Evolutionary conservation across 2,329 filamentous ascomycete genomes (phyloP).

Genomic region (Talaromyces islandicus): DNA sequence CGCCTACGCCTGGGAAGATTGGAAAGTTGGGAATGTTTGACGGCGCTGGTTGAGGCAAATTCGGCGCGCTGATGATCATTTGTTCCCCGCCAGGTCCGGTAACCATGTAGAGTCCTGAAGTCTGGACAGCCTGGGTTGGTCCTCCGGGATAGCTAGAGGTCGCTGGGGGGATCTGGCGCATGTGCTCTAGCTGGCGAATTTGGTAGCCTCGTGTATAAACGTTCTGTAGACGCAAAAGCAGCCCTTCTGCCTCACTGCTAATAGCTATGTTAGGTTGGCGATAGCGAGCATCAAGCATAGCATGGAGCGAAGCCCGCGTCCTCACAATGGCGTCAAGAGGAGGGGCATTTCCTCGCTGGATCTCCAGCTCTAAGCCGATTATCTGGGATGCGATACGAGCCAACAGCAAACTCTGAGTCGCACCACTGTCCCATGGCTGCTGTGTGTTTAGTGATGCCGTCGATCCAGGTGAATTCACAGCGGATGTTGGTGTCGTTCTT

Average conservation of each 20-base stretch:
- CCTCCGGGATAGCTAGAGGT: not conserved
- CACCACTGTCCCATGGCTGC: not conserved
- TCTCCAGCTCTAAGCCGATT: conserved; percentile 21
- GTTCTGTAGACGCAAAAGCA: conserved; percentile 25
- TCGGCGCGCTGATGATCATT: conserved; percentile 37
- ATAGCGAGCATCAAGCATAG: conserved; percentile 27
- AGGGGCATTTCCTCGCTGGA: conserved; percentile 23
- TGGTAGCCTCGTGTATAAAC: conserved; percentile 26
- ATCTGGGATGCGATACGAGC: conserved; percentile 13
- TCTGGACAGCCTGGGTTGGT: not conserved
- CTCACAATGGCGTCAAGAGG: conserved; percentile 24
- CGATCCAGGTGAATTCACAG: not conserved
- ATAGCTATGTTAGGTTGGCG: conserved; percentile 18
- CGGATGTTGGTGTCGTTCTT: not conserved
- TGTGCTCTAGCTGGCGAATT: conserved; percentile 16
- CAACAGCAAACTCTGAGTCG: conserved; percentile 1
- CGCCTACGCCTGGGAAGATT: conserved; percentile 12
- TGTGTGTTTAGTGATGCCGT: not conserved
- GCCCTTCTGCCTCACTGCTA: conserved; percentile 20
- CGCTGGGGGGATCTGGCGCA: not conserved
- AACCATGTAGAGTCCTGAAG: conserved; percentile 31
- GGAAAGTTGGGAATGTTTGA: conserved; percentile 14
- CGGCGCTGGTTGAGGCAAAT: conserved; percentile 11
- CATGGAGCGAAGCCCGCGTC: conserved; percentile 24
- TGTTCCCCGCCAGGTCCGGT: conserved; percentile 41